Evolutionary conservation across 2,329 filamentous ascomycete genomes (phyloP), one percentile per base, ranked within the genome.

Genomic region (Falciphora oryzae): DNA sequence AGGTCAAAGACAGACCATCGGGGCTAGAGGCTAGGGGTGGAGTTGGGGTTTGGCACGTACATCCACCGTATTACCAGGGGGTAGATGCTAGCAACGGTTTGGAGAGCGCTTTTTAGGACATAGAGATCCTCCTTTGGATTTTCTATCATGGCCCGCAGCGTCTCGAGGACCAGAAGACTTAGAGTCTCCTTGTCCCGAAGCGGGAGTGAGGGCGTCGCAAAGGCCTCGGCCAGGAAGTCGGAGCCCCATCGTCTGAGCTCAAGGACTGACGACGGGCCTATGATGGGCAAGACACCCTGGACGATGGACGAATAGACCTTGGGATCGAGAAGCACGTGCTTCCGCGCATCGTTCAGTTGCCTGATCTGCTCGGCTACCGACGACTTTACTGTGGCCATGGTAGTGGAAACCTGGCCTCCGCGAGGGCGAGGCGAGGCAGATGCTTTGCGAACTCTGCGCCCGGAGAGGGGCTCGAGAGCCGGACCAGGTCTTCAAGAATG

Each of bases 171-270:
- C 66, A 86, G 84, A 66, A 92, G 81, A 69, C 89, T 88, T 78
- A 95, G 82, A 67, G 87, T 88, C 81, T 89, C 92, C 81, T 98
- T 99, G 75, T 91, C 88, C 63, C 89, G 83, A 66, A 86, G 81
- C 27, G 89, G 81, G 71, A 98, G 83, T 28, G 90, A 87, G n/a
- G 96, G 95, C 66, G 92, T 96, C 65, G 95, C 90, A 78, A 99
- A 98, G 2, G 93, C 93, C 80, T 99, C 95, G 65, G 94, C 93
- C 58, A 99, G 82, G 74, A 99, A 99, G 67, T 97, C 93, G 68
- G 93, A 89, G 31, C 94, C 95, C 95, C 95, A 99, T 89, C 93
- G 83, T 77, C 93, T 90, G 72, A 98, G 81, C 77, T 96, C 92
- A 65, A 97, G 78, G 67, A 86, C 84, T 68, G 91, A 85, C 69